phyloP scores from a whole-genome alignment of 148 eudicot species.

The Mesembryanthemum crystallinum region DNA sequence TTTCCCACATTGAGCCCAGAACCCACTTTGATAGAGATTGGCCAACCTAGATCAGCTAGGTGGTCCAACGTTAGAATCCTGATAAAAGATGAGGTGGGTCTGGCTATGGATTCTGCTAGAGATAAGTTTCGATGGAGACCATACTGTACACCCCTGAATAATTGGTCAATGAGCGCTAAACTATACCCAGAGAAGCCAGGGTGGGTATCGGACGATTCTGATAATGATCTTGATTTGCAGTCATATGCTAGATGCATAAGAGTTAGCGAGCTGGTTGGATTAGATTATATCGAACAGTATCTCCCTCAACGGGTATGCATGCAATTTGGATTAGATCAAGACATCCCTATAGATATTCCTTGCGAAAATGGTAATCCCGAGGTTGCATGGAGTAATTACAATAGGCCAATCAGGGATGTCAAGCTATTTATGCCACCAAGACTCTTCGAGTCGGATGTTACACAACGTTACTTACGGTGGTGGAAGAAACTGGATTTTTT shows the following conservation, averaged over 20 bases:
- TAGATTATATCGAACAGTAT: constrained; percentile 38
- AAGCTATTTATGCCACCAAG: constrained; percentile 36
- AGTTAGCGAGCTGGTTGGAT: constrained; percentile 39
- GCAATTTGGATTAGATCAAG: constrained; percentile 62
- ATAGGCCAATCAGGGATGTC: constrained; percentile 22
- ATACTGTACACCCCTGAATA: constrained; percentile 22
- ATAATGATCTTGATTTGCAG: constrained; percentile 18
- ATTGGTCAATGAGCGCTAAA: background rate
- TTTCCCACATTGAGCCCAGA: constrained; percentile 39
- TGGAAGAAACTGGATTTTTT: constrained; percentile 21
- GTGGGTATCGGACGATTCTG: constrained; percentile 11
- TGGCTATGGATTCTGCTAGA: constrained; percentile 20
- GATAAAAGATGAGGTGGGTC: constrained; percentile 10
- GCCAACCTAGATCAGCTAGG: constrained; percentile 32
- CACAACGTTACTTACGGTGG: constrained; percentile 38
- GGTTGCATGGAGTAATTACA: constrained; percentile 25
- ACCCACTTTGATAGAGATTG: constrained; percentile 4
- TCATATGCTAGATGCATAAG: constrained; percentile 38
- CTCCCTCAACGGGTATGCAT: constrained; percentile 54
- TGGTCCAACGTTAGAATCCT: constrained; percentile 31
- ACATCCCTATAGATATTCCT: constrained; percentile 32
- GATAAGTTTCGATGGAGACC: constrained; percentile 50
- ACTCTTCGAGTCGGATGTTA: constrained; percentile 30
- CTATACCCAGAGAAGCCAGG: constrained; percentile 24
- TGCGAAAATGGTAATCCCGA: background rate